A percentile compares a stretch with the other conserved stretches of the same genome.
These are phyloP conservation scores for Lasiodiplodia sp. DNA, from an alignment of 2,329 filamentous ascomycete genomes.

Conservation along the genomic window DNA sequence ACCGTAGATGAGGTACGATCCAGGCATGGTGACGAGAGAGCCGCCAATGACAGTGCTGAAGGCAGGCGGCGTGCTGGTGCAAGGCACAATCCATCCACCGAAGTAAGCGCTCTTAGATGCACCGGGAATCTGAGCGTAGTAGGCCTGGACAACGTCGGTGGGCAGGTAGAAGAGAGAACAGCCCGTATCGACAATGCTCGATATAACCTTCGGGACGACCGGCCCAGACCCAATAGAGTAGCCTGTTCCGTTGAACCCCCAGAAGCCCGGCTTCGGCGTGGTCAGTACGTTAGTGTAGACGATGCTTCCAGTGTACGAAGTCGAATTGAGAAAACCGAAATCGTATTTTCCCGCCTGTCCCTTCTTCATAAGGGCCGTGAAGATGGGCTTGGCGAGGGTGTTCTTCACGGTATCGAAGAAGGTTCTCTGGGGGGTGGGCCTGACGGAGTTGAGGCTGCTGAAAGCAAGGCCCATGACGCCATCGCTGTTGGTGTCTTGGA, in stretches of 20 bases:
- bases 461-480: conserved; percentile 69
- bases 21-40: conserved; percentile 60
- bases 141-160: conserved; percentile 60
- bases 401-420: conserved; percentile 67
- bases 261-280: conserved; percentile 57
- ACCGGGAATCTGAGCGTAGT: conserved; percentile 66
- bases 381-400: conserved; percentile 60
- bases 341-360: conserved; percentile 59
- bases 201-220: conserved; percentile 52
- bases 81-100: conserved; percentile 65
- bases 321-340: conserved; percentile 66
- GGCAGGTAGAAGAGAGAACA: conserved; percentile 71
- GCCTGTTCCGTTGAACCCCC: conserved; percentile 65
- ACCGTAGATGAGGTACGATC: conserved; percentile 63
- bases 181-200: conserved; percentile 73
- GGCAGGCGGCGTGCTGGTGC: conserved; percentile 59
- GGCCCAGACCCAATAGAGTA: conserved; percentile 60
- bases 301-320: conserved; percentile 66
- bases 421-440: conserved; percentile 59
- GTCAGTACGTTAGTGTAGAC: conserved; percentile 64
- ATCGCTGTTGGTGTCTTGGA: conserved; percentile 61
- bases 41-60: conserved; percentile 61
- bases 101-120: conserved; percentile 56
- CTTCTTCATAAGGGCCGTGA: conserved; percentile 65
- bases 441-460: conserved; percentile 65